Evolutionary conservation across 768 basidiomycete genomes (phyloP), one percentile per base, ranked within the genome.

Genomic region (Pleurotus tuoliensis): DNA sequence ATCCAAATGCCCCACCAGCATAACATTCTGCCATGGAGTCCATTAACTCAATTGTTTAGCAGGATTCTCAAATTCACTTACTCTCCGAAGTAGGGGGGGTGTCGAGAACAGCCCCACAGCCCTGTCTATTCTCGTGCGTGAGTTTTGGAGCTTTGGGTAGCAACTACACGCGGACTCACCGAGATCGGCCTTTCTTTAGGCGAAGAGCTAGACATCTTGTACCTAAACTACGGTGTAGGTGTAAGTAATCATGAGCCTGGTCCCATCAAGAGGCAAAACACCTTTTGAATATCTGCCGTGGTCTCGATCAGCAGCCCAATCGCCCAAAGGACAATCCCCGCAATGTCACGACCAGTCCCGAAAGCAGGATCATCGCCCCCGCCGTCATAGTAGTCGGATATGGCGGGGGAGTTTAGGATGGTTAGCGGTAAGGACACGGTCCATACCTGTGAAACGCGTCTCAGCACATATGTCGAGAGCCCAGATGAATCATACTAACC

Each of bases 31-130:
- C 1, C 22, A 11, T 6, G 34, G 18, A 51, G 16, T 24, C 27
- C 13, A 45, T 20, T 5, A 57, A 16, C 13, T 63, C 63, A 20
- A 37, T 8, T 46, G 15, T 16, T 34, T 20, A 46, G 18, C 8
- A 25, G 27, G 24, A 47, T 18, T 20, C 50, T 15, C 6, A 45
- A 25, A 16, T 25, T 13, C 1, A 75, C 77, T 64, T 69, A 84
- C 81, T 88, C 87, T 64, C 86, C 86, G 61, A 87, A 87, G 65
- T 87, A 88, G 0, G 85, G 82, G 16, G 87, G 86, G 61, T 88
- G 85, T 3, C 86, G 77, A 20, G 81, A 80, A 76, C 77, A 83
- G 11, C 64, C 70, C 83, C 83, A 83, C 2, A 83, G 59, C 4
- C 82, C 83, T 38, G 59, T 68, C 80, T 83, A 59, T 34, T 58